Evolutionary conservation across 768 basidiomycete genomes (phyloP), one percentile per base, ranked within the genome.

Genomic region (Leccinellum rugosiceps): DNA sequence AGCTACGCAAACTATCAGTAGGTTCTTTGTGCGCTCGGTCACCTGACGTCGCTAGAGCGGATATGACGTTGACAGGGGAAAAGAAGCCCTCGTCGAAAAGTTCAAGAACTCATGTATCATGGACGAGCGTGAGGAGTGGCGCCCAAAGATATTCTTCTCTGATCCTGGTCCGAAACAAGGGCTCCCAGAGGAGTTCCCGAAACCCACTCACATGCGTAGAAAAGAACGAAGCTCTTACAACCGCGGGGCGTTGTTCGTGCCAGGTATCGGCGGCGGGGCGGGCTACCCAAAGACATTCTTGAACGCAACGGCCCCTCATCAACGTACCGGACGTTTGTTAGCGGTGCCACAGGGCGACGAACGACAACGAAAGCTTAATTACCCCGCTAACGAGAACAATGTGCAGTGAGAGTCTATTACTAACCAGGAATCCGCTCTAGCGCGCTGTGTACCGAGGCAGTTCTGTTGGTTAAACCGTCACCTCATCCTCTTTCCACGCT

Each of bases 1-100:
- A 89, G 88, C 63, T 95, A 94, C 68, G 94, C 93, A 3, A 94
- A 92, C 63, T 93, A 91, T 66, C 92, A 94, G 92, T 92, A 60
- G 53, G 90, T 79, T 19, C n/a, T 31, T 52, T 47, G 47, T 26
- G 31, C 13, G n/a, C 28, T 17, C 14, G 47, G 21, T 48, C 56
- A 14, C 21, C 45, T 21, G 58, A 64, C 54, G 26, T 52, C 55
- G 19, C 52, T 62, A 28, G 58, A 52, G 55, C 25, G 38, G 46
- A 50, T 7, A 44, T 21, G 46, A 32, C 47, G 25, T 41, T 53
- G 41, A 25, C 64, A 89, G 90, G 76, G 93, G 93, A 49, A 95
- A 95, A 69, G 90, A 92, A 72, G 88, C 92, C 1, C 82, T 93
- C 38, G 85, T 95, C 50, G 90, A 92, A 69, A 93, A 94, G 72